Evolutionary conservation across 73 alveolate genomes (phyloP).

Genomic region (Effrenium voratum): DNA sequence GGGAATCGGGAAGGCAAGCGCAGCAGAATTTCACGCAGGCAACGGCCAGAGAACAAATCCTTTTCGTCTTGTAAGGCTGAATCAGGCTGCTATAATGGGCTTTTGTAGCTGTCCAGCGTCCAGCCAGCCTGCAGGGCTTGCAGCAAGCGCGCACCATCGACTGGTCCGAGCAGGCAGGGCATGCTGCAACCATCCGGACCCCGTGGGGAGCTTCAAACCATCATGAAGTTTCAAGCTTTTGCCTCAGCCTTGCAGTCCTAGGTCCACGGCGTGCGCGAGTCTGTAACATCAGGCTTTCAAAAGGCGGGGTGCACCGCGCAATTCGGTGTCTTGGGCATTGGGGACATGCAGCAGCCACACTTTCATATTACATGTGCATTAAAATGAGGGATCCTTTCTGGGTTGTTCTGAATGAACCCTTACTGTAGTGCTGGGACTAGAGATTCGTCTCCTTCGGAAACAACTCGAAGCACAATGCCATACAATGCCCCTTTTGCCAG

Average conservation of each 20-base stretch:
- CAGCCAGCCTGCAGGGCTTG: background rate
- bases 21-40: slow-evolving; percentile 65
- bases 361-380: background rate
- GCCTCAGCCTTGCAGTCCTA: background rate
- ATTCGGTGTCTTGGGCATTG: background rate
- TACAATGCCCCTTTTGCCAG: background rate
- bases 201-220: background rate
- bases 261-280: slow-evolving; percentile 48
- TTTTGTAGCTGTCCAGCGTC: background rate
- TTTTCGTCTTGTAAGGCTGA: background rate
- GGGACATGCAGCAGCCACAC: background rate
- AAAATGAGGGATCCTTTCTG: background rate
- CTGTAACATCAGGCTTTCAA: slow-evolving; percentile 10
- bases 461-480: background rate
- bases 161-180: slow-evolving; percentile 58
- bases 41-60: background rate
- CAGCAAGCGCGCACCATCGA: slow-evolving; percentile 86
- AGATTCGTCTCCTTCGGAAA: background rate
- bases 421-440: background rate
- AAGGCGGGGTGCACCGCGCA: background rate
- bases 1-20: slow-evolving; percentile 33
- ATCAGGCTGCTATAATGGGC: background rate
- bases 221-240: background rate
- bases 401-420: no score
- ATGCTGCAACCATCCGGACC: background rate